A percentile compares a stretch with the other conserved stretches of the same genome.
These are phyloP conservation scores for Apiotrichum siamense DNA, from an alignment of 1,284 basidiomycete genomes.

Conservation along the genomic window DNA sequence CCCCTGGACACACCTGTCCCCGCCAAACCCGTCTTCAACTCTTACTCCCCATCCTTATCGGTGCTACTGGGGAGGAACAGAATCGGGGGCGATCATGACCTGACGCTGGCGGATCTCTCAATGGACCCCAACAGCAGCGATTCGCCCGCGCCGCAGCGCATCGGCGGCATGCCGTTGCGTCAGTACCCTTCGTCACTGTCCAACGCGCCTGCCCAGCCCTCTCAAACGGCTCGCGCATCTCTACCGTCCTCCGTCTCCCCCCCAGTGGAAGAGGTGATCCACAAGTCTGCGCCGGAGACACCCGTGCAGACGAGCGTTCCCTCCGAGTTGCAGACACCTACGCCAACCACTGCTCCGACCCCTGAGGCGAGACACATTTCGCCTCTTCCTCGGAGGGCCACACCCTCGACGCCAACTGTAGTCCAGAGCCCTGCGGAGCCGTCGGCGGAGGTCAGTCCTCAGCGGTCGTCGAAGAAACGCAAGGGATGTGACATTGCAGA, in stretches of 20 bases:
- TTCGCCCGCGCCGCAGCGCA: not conserved
- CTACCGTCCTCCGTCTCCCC: too few relatives aligned
- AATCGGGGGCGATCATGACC: not conserved
- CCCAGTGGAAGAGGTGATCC: too few relatives aligned
- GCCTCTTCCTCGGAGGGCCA: too few relatives aligned
- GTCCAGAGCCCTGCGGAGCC: not conserved
- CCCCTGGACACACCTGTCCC: not conserved
- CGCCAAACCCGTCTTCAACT: not conserved
- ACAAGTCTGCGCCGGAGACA: too few relatives aligned
- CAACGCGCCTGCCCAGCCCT: too few relatives aligned
- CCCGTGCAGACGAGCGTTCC: too few relatives aligned
- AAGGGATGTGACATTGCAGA: constrained; percentile 9
- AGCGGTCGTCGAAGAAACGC: constrained; percentile 9
- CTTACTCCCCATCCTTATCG: constrained; percentile 12
- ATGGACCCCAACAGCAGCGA: not conserved
- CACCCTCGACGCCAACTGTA: too few relatives aligned
- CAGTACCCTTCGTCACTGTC: not conserved
- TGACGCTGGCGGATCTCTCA: constrained; percentile 9
- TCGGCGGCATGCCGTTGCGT: not conserved
- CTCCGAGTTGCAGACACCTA: too few relatives aligned
- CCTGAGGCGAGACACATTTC: too few relatives aligned
- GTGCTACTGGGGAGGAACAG: constrained; percentile 5
- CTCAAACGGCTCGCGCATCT: too few relatives aligned
- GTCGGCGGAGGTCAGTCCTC: not conserved
- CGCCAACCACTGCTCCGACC: too few relatives aligned